Percentiles rank a stretch among this genome's conserved stretches.
phyloP scores from a whole-genome alignment of 2,329 filamentous ascomycete species.

The Cordyceps sp. region DNA sequence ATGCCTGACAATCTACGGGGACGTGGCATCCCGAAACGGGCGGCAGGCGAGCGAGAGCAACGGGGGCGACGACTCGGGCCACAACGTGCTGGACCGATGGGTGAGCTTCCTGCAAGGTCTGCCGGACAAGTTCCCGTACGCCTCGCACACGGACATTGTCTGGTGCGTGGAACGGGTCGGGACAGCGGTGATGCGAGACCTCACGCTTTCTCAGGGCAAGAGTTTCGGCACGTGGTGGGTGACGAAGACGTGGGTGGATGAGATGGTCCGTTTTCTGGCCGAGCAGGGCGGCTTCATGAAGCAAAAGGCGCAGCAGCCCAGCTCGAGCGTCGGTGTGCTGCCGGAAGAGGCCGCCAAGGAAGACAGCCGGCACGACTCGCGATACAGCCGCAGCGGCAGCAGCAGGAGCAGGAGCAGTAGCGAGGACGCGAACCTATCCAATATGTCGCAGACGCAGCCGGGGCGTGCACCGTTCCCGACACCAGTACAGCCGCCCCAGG shows the following conservation, averaged over 20 bases:
- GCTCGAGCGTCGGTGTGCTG: slow-evolving; percentile 12
- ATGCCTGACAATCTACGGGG: slow-evolving; percentile 41
- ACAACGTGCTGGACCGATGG: slow-evolving; percentile 66
- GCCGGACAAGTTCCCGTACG: slow-evolving; percentile 56
- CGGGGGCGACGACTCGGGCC: slow-evolving; percentile 19
- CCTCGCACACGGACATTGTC: slow-evolving; percentile 54
- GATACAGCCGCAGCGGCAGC: slow-evolving; percentile 27
- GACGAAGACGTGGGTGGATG: slow-evolving; percentile 87
- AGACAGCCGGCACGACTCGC: slow-evolving; percentile 15
- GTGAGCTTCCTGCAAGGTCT: slow-evolving; percentile 55
- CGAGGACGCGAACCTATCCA: slow-evolving; percentile 28
- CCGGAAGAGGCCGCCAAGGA: slow-evolving; percentile 18
- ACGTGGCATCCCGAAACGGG: slow-evolving; percentile 31
- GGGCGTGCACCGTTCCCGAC: slow-evolving; percentile 33
- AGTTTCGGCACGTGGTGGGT: slow-evolving; percentile 92
- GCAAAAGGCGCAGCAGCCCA: slow-evolving; percentile 24
- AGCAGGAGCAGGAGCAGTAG: slow-evolving; percentile 21
- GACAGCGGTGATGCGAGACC: slow-evolving; percentile 62
- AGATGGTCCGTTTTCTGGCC: slow-evolving; percentile 81
- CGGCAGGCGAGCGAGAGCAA: slow-evolving; percentile 15
- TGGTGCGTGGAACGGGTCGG: slow-evolving; percentile 62
- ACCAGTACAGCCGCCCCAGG: slow-evolving; percentile 11
- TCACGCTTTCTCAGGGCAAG: slow-evolving; percentile 61
- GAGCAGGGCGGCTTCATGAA: slow-evolving; percentile 81
- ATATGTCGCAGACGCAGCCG: slow-evolving; percentile 28